Evolutionary conservation across 306 rosid genomes (phyloP).

Genomic region (Elaeagnus macrophylla): DNA sequence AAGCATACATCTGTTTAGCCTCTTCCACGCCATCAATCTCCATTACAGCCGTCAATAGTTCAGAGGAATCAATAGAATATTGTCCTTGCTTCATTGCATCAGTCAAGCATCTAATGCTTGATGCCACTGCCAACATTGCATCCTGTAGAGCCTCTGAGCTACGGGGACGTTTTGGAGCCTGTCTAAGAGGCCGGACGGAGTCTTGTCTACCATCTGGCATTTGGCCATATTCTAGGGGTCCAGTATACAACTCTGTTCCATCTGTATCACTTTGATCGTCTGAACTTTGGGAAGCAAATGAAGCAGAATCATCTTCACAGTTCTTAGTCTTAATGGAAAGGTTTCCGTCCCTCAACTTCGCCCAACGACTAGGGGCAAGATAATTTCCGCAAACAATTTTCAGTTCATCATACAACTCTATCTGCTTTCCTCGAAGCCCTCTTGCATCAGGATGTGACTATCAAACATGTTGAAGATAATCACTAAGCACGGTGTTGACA

Average conservation of each 20-base stretch:
- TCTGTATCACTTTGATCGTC: constrained; percentile 55
- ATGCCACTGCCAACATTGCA: constrained; percentile 57
- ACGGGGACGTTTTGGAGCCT: constrained; percentile 49
- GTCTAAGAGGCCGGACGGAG: constrained; percentile 40
- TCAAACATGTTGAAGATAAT: constrained; percentile 22
- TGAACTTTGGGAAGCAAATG: constrained; percentile 54
- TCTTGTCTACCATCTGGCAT: constrained; percentile 49
- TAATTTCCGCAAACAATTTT: constrained; percentile 80
- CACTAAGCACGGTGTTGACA: constrained; percentile 5
- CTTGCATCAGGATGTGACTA: constrained; percentile 70
- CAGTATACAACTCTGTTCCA: constrained; percentile 57
- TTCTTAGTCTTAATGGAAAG: constrained; percentile 37
- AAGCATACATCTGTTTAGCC: constrained; percentile 70
- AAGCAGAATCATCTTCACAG: constrained; percentile 47
- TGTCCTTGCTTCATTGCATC: constrained; percentile 56
- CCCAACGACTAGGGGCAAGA: constrained; percentile 65
- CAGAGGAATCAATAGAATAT: constrained; percentile 42
- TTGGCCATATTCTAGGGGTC: constrained; percentile 47
- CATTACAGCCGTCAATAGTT: constrained; percentile 67
- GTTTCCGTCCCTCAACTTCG: constrained; percentile 48
- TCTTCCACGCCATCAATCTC: constrained; percentile 77
- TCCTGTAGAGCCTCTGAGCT: constrained; percentile 58
- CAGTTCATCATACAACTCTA: constrained; percentile 77
- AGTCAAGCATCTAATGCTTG: constrained; percentile 58
- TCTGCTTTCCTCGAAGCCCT: constrained; percentile 54